phyloP scores from a whole-genome alignment of 495 filamentous ascomycete genomes.

The Articulospora tetracladia region DNA sequence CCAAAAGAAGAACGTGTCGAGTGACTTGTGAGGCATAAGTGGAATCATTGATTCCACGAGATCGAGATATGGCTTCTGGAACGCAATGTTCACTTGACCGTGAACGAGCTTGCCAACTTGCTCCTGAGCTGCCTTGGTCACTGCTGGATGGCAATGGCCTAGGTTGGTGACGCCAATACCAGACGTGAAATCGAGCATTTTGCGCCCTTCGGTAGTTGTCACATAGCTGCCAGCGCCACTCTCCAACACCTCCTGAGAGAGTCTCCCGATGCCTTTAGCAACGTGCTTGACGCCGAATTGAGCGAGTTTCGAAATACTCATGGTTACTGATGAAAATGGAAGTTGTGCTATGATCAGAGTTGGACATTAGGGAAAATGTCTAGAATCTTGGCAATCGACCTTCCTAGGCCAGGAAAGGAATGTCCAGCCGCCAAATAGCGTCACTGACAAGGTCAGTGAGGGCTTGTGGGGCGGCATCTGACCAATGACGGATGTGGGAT shows the following conservation, averaged over 20 bases:
- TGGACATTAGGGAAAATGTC: neutral
- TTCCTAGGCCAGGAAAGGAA: neutral
- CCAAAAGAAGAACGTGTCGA: constrained; percentile 42
- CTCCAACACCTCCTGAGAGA: constrained; percentile 11
- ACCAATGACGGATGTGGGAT: neutral
- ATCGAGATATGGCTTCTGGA: constrained; percentile 37
- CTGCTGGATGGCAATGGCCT: constrained; percentile 40
- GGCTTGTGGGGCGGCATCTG: neutral
- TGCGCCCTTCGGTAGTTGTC: constrained; percentile 37
- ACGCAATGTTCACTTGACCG: constrained; percentile 37
- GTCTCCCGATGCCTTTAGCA: constrained; percentile 12
- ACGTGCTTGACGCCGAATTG: constrained; percentile 18
- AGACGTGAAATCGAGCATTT: constrained; percentile 58
- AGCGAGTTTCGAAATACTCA: constrained; percentile 12
- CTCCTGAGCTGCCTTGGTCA: constrained; percentile 30
- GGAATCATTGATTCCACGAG: constrained; percentile 36
- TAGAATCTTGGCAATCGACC: neutral
- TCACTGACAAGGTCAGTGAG: neutral
- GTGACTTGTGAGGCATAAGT: constrained; percentile 35
- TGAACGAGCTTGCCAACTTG: constrained; percentile 40
- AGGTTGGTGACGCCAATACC: constrained; percentile 49
- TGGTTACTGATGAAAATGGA: neutral
- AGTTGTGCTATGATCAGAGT: neutral
- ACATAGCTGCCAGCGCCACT: constrained; percentile 15
- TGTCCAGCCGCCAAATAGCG: neutral